These are phyloP conservation scores for Salicornia ramosissima DNA, from an alignment of 148 eudicot species.

Conservation along the genomic window DNA sequence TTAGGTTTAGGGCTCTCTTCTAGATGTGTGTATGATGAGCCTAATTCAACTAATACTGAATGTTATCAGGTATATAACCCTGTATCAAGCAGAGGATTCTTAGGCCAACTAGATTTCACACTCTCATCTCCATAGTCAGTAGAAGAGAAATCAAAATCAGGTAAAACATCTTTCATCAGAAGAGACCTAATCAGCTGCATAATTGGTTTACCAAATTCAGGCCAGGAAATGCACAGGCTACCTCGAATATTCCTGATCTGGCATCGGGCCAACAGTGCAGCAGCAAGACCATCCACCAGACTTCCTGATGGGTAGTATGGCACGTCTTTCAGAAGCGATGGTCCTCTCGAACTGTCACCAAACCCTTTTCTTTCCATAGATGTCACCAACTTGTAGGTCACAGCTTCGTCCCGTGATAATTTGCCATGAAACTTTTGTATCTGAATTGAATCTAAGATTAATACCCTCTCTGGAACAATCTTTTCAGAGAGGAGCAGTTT, in stretches of 20 bases:
- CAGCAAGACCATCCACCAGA: slow-evolving; percentile 69
- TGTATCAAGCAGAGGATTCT: slow-evolving; percentile 52
- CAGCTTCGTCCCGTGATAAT: slow-evolving; percentile 69
- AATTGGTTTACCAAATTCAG: slow-evolving; percentile 60
- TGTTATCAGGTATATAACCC: slow-evolving; percentile 66
- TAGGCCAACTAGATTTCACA: slow-evolving; percentile 40
- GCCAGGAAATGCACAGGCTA: slow-evolving; percentile 69
- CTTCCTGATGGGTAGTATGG: slow-evolving; percentile 87
- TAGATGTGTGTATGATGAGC: not conserved
- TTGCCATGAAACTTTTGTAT: slow-evolving; percentile 71
- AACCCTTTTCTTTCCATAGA: slow-evolving; percentile 37
- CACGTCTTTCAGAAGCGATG: slow-evolving; percentile 40
- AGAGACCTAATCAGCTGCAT: slow-evolving; percentile 49
- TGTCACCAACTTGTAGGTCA: slow-evolving; percentile 75
- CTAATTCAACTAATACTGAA: slow-evolving; percentile 1
- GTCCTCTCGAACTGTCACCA: slow-evolving; percentile 19
- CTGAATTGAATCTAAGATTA: slow-evolving; percentile 76
- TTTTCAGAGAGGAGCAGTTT: slow-evolving; percentile 61
- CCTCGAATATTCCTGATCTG: slow-evolving; percentile 64
- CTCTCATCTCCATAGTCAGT: slow-evolving; percentile 30
- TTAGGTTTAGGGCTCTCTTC: not conserved
- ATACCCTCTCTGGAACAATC: slow-evolving; percentile 61
- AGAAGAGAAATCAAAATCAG: slow-evolving; percentile 36
- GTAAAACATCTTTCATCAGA: slow-evolving; percentile 45
- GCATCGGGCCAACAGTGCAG: slow-evolving; percentile 70